Percentiles rank a stretch among this genome's conserved stretches.
These are phyloP conservation scores for Sclerotinia nivalis DNA, from an alignment of 2,329 filamentous ascomycete species.

Conservation along the genomic window DNA sequence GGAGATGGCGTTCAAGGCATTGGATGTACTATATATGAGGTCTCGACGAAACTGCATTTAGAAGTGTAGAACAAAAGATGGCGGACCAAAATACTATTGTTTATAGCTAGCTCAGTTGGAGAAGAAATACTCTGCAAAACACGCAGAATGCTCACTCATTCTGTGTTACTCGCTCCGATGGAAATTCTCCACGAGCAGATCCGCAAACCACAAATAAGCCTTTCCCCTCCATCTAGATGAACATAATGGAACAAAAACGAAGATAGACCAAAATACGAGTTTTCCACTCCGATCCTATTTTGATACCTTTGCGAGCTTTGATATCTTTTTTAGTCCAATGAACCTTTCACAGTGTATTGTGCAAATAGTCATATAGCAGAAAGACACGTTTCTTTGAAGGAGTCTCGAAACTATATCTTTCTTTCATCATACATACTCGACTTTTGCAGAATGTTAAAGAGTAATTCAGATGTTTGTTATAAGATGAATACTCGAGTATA, in stretches of 20 bases:
- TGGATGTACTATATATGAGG: conserved; percentile 24
- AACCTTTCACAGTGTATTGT: too few relatives aligned
- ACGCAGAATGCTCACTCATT: neutral
- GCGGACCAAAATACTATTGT: conserved; percentile 8
- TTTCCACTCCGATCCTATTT: neutral
- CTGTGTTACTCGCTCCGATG: neutral
- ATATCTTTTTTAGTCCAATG: neutral
- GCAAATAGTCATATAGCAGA: too few relatives aligned
- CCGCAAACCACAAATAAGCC: neutral
- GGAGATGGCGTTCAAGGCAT: conserved; percentile 27
- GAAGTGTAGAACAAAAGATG: conserved; percentile 16
- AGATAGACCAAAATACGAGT: neutral
- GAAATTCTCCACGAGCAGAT: neutral
- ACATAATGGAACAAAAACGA: neutral
- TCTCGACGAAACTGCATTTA: conserved; percentile 20
- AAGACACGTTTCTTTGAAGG: too few relatives aligned
- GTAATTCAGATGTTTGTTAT: too few relatives aligned
- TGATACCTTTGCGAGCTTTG: too few relatives aligned
- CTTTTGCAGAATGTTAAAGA: too few relatives aligned
- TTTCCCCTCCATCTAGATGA: neutral
- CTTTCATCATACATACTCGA: too few relatives aligned
- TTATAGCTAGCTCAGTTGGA: conserved; percentile 12
- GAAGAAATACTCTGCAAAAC: neutral
- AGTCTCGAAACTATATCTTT: too few relatives aligned
- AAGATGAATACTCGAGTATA: too few relatives aligned